A percentile compares a stretch with the other conserved stretches of the same genome.
These are phyloP conservation scores for Fusarium odoratissimum DNA, from an alignment of 2,329 filamentous ascomycete genomes.

Conservation along the genomic window DNA sequence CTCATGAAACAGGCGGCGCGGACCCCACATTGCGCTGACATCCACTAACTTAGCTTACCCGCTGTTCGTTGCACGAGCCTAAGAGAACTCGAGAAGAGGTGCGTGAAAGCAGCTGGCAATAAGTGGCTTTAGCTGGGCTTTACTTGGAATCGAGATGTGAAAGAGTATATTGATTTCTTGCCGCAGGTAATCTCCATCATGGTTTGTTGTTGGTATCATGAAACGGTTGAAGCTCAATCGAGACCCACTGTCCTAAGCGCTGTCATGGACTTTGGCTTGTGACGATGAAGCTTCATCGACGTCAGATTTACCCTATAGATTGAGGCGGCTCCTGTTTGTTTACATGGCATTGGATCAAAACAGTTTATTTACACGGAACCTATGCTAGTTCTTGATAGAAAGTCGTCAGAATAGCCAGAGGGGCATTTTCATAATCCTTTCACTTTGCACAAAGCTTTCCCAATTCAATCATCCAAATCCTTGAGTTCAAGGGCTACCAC, in stretches of 20 bases:
- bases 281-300: slow-evolving; percentile 3
- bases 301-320: slow-evolving; percentile 1
- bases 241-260: slow-evolving; percentile 12
- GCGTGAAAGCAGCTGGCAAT: not conserved
- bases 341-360: not conserved
- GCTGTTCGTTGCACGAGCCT: not conserved
- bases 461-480: accelerated
- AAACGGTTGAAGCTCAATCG: not conserved
- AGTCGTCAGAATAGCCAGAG: accelerated
- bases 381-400: accelerated
- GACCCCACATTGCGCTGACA: slow-evolving; percentile 20
- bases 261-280: slow-evolving; percentile 7
- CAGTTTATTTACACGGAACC: accelerated
- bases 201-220: not conserved
- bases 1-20: slow-evolving; percentile 35
- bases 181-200: not conserved
- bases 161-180: accelerated
- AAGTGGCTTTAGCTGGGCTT: accelerated
- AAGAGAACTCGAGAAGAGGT: not conserved
- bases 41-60: not conserved
- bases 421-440: not conserved
- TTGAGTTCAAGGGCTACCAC: not conserved
- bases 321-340: not conserved
- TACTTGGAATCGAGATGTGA: too few relatives aligned
- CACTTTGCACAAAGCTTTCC: not conserved